A percentile compares a stretch with the other conserved stretches of the same genome.
phyloP scores from a whole-genome alignment of 1,284 basidiomycete genomes.

The Tilletia indica region DNA sequence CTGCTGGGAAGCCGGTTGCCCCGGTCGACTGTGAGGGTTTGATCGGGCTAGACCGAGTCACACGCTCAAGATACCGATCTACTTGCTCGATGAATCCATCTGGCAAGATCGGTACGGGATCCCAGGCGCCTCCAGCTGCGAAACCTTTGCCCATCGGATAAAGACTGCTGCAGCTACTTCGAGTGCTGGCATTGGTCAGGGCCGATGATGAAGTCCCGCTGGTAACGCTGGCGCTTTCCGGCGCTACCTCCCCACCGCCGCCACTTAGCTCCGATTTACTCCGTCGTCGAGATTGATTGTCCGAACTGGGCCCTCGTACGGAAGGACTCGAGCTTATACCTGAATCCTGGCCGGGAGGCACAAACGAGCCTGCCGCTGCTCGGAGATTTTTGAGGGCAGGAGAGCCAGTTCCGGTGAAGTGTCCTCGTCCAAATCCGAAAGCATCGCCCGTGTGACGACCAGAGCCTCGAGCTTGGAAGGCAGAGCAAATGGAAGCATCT shows the following conservation, averaged over 20 bases:
- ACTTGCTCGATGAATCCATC: conserved; percentile 39
- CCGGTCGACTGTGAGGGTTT: background rate
- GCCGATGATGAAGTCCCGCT: conserved; percentile 18
- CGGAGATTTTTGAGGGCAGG: conserved; percentile 36
- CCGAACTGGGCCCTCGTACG: background rate
- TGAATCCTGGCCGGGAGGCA: background rate
- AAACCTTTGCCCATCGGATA: conserved; percentile 45
- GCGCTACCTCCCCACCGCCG: background rate
- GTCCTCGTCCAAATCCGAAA: conserved; percentile 48
- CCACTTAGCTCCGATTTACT: background rate
- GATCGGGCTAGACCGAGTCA: background rate
- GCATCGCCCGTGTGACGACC: conserved; percentile 65
- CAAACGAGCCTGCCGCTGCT: conserved; percentile 16
- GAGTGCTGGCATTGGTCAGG: conserved; percentile 9
- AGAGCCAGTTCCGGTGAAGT: conserved; percentile 46
- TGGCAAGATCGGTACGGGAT: conserved; percentile 40
- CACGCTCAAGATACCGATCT: conserved; percentile 17
- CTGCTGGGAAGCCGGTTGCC: too few species aligned
- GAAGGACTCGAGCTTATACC: background rate
- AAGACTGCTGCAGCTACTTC: conserved; percentile 28
- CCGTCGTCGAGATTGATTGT: background rate
- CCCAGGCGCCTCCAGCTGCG: conserved; percentile 40
- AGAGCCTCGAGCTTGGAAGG: conserved; percentile 76
- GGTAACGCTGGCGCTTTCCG: conserved; percentile 23
- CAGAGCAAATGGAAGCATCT: conserved; percentile 84